phyloP scores from a whole-genome alignment of 2,329 filamentous ascomycete genomes.

The Aplosporella prunicola region DNA sequence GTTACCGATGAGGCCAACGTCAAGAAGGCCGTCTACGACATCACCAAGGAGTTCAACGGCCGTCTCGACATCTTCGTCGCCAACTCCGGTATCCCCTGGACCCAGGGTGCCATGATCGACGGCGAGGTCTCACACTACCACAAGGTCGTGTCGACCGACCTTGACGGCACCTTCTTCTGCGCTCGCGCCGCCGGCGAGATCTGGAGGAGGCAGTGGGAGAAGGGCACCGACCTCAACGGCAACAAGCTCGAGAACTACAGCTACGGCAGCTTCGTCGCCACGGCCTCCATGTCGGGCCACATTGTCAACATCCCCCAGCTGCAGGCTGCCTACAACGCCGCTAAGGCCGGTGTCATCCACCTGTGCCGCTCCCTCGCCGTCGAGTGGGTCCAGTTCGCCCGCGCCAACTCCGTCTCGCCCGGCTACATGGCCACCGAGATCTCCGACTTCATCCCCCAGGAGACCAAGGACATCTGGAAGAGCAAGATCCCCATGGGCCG shows the following conservation, averaged over 20 bases:
- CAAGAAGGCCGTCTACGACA: slow-evolving; percentile 47
- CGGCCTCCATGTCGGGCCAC: slow-evolving; percentile 66
- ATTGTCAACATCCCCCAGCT: slow-evolving; percentile 76
- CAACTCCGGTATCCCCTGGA: slow-evolving; percentile 54
- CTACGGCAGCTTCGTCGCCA: slow-evolving; percentile 54
- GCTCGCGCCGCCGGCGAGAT: slow-evolving; percentile 67
- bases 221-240: slow-evolving; percentile 12
- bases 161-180: slow-evolving; percentile 81
- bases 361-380: slow-evolving; percentile 55
- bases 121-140: slow-evolving; percentile 62
- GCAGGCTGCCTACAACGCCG: slow-evolving; percentile 39
- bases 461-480: slow-evolving; percentile 64
- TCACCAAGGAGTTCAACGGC: slow-evolving; percentile 61
- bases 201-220: slow-evolving; percentile 11
- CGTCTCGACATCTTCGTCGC: slow-evolving; percentile 59
- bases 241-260: slow-evolving; percentile 12
- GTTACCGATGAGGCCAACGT: slow-evolving; percentile 48
- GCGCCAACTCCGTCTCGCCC: slow-evolving; percentile 59
- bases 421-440: slow-evolving; percentile 61
- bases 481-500: slow-evolving; percentile 74
- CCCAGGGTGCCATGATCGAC: slow-evolving; percentile 59
- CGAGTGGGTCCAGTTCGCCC: slow-evolving; percentile 61
- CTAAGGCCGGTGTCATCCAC: slow-evolving; percentile 59
- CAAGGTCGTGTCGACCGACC: slow-evolving; percentile 73
- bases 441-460: slow-evolving; percentile 55